Percentiles rank a stretch among this genome's conserved stretches.
Evolutionary conservation across 805 yeast genomes (phyloP).

Genomic region (Zygosaccharomyces gambellarensis): DNA sequence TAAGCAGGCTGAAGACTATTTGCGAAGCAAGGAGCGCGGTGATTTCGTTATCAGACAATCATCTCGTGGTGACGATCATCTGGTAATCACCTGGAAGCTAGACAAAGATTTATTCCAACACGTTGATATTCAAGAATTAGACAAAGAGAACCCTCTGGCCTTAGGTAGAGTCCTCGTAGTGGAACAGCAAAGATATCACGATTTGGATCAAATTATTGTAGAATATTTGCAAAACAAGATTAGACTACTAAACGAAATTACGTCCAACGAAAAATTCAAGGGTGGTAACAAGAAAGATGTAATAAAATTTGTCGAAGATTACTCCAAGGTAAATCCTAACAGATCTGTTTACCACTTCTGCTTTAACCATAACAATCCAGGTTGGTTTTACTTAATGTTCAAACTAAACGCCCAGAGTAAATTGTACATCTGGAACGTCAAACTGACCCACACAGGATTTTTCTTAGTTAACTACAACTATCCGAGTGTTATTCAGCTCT

Average conservation of each 20-base stretch:
- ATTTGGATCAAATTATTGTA: conserved; percentile 88
- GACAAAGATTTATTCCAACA: conserved; percentile 89
- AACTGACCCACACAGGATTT: conserved; percentile 83
- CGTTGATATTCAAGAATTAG: conserved; percentile 74
- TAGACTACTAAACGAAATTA: conserved; percentile 76
- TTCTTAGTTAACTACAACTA: conserved; percentile 73
- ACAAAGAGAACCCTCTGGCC: conserved; percentile 56
- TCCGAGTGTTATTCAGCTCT: conserved; percentile 81
- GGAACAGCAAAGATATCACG: conserved; percentile 68
- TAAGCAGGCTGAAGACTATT: conserved; percentile 85
- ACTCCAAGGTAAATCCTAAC: conserved; percentile 85
- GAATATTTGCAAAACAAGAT: conserved; percentile 82
- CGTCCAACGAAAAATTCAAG: conserved; percentile 81
- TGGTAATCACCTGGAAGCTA: conserved; percentile 95
- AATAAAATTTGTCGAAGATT: conserved; percentile 79
- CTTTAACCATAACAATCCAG: conserved; percentile 84
- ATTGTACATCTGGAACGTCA: conserved; percentile 83
- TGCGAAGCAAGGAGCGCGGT: conserved; percentile 86
- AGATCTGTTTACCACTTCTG: conserved; percentile 89
- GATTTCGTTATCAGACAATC: conserved; percentile 94
- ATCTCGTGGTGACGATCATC: conserved; percentile 78
- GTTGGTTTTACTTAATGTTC: conserved; percentile 86
- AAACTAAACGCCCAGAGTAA: conserved; percentile 68
- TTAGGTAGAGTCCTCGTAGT: conserved; percentile 58
- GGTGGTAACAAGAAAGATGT: conserved; percentile 72